Evolutionary conservation across 345 rosid species (phyloP).

Genomic region (Barbarea vulgaris): DNA sequence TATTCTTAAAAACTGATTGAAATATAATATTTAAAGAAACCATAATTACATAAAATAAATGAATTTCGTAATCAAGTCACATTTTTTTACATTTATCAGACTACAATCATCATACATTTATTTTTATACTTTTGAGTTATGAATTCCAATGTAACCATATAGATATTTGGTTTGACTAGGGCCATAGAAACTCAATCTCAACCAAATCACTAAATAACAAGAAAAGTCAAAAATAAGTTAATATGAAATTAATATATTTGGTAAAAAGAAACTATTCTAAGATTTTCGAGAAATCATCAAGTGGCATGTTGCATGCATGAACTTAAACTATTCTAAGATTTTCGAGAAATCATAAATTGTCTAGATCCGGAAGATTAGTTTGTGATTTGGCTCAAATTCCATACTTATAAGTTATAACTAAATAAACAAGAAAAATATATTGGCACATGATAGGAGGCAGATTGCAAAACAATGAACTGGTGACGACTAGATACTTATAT

Average conservation of each 20-base stretch:
- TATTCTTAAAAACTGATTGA: too few relatives aligned
- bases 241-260: too few relatives aligned
- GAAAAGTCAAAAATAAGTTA: not conserved
- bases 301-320: not conserved
- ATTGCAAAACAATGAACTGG: conserved; percentile 3
- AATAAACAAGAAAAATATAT: not conserved
- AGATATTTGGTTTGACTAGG: too few relatives aligned
- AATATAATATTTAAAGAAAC: too few relatives aligned
- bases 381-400: not conserved
- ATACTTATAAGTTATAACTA: not conserved
- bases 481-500: not conserved
- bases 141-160: too few relatives aligned
- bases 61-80: too few relatives aligned
- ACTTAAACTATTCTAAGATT: not conserved
- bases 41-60: too few relatives aligned
- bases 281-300: not conserved
- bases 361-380: not conserved
- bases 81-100: too few relatives aligned
- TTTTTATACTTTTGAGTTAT: too few relatives aligned
- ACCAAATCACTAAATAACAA: not conserved
- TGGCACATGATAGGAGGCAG: not conserved
- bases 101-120: too few relatives aligned
- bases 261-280: too few relatives aligned
- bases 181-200: not conserved
- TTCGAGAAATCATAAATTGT: not conserved